Evolutionary conservation across 371 early-diverging fungal genomes (phyloP).

Genomic region (Mortierella sp.): DNA sequence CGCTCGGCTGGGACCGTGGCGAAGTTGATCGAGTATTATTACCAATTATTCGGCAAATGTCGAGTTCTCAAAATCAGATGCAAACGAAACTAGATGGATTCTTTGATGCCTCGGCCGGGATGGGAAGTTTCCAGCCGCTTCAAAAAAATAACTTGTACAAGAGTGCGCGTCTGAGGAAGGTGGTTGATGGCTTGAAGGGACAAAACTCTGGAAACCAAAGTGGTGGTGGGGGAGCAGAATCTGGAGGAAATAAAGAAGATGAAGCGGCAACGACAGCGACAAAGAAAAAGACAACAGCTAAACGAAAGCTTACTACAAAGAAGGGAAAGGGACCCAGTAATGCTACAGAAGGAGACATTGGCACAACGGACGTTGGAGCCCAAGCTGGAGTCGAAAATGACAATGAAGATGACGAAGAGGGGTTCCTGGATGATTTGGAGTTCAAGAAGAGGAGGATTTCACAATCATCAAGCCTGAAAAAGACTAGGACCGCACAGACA

Average conservation of each 20-base stretch:
- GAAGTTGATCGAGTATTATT: constrained; percentile 77
- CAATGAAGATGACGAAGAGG: constrained; percentile 18
- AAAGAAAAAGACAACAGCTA: constrained; percentile 17
- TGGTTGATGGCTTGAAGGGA: constrained; percentile 52
- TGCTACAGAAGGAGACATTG: background rate
- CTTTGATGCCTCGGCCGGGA: constrained; percentile 49
- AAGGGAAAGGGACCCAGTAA: constrained; percentile 13
- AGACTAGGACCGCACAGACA: constrained; percentile 18
- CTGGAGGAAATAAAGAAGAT: background rate
- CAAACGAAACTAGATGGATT: constrained; percentile 65
- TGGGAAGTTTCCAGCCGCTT: constrained; percentile 33
- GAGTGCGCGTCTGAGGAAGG: constrained; percentile 61
- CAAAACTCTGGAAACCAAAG: constrained; percentile 34
- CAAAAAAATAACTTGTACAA: constrained; percentile 45
- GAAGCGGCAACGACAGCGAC: background rate
- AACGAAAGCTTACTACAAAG: constrained; percentile 17
- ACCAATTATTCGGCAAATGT: constrained; percentile 85
- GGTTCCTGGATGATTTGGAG: constrained; percentile 25
- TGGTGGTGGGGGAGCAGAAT: background rate
- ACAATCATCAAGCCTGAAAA: constrained; percentile 1
- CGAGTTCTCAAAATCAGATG: constrained; percentile 33
- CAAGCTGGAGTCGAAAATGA: background rate
- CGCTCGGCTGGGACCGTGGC: constrained; percentile 64
- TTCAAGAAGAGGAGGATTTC: constrained; percentile 12
- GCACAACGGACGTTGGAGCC: background rate